Conservation (phyloP, 2,329 filamentous ascomycete species). For the Lachnum nothofagi region DNA sequence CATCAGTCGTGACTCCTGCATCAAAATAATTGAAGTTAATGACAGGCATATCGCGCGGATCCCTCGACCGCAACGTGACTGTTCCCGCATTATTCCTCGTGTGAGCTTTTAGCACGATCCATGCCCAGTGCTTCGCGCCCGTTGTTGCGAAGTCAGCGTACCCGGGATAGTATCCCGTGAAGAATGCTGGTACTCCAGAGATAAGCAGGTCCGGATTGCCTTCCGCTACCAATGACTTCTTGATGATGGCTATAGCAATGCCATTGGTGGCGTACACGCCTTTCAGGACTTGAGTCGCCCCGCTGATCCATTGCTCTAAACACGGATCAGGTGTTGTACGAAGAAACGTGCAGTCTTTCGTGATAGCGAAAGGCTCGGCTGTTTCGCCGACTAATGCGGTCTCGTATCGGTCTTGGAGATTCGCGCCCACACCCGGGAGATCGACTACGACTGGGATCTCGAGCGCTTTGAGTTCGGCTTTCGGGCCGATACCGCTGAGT, state of each 20-base stretch:
- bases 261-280: conserved; percentile 41
- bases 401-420: conserved; percentile 54
- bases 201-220: conserved; percentile 38
- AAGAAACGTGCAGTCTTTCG: conserved; percentile 35
- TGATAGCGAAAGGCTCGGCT: conserved; percentile 36
- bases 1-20: conserved; percentile 34
- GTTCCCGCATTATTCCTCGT: conserved; percentile 57
- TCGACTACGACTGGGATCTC: conserved; percentile 49
- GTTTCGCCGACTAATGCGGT: conserved; percentile 40
- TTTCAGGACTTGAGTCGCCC: conserved; percentile 14
- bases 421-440: conserved; percentile 47
- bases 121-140: conserved; percentile 36
- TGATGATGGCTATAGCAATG: conserved; percentile 39
- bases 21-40: conserved; percentile 60
- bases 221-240: conserved; percentile 32
- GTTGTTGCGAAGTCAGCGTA: conserved; percentile 34
- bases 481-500: conserved; percentile 41
- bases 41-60: conserved; percentile 59
- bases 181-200: conserved; percentile 27
- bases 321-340: conserved; percentile 35
- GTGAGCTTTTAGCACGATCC: conserved; percentile 53
- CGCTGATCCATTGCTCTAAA: conserved; percentile 27
- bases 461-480: conserved; percentile 35
- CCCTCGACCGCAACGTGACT: conserved; percentile 54
- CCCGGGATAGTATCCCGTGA: conserved; percentile 41